Evolutionary conservation across 2,329 filamentous ascomycete species (phyloP), one percentile per base, ranked within the genome.

Genomic region (Bipolaris oryzae): DNA sequence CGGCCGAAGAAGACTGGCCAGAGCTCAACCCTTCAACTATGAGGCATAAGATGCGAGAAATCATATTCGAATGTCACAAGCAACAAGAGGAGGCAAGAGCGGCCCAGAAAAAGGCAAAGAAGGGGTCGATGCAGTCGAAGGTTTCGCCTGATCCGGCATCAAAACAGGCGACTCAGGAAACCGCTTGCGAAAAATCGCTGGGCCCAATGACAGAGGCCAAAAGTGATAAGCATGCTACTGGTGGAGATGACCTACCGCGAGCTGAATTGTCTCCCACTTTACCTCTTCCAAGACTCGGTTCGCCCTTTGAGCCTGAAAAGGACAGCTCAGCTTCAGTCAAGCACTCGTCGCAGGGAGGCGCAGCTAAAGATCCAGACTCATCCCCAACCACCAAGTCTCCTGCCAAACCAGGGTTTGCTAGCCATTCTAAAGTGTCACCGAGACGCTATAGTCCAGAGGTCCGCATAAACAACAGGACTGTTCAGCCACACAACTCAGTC

Each of bases 31-130:
- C 85, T 0, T 81, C 83, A 0, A 71, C 81, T 7, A 84, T 94
- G 68, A 87, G 93, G 20, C 76, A 76, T 33, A 78, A 85, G 5
- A 86, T 96, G 39, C 86, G 92, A 28, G 74, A 85, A 0, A 81
- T 89, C 37, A 81, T 96, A 0, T 82, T 91, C 48, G 60, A 77
- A 0, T 79, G 94, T 85, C 61, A 88, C 89, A 64, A 80, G 82
- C 55, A 61, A 9, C 67, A 68, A 28, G 44, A 61, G 18, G 44
- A 52, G n/a, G 51, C 50, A 1, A 53, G 57, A 11, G 60, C 57
- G 33, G 57, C 45, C 6, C 54, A 57, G 42, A 60, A 49, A 18
- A 70, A 57, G 25, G 61, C 53, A 5, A 68, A 63, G 45, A 66
- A 62, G 23, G 46, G 15, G 11, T 7, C 10, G 21, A 25, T 37